Evolutionary conservation across 2,329 filamentous ascomycete species (phyloP).

Genomic region (Cercospora janseana): DNA sequence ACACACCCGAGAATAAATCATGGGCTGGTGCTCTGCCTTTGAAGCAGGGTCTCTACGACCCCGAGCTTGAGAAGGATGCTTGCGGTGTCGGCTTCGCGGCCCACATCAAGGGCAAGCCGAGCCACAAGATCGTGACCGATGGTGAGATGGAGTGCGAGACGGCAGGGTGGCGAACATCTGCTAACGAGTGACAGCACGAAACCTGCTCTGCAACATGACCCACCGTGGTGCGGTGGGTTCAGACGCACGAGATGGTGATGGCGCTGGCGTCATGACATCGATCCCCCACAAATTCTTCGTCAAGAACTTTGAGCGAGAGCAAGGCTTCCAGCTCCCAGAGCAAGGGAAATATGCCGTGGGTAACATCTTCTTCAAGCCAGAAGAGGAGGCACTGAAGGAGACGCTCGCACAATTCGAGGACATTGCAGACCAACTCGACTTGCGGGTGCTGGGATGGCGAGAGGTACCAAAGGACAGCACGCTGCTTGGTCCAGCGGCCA

Average conservation of each 20-base stretch:
- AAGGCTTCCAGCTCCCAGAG: conserved; percentile 80
- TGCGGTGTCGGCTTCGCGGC: conserved; percentile 99
- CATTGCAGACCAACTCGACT: conserved; percentile 79
- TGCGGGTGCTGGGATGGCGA: conserved; percentile 94
- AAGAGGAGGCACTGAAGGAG: conserved; percentile 82
- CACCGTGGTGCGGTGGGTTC: conserved; percentile 97
- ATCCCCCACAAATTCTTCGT: conserved; percentile 98
- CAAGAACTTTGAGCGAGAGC: conserved; percentile 94
- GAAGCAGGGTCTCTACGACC: conserved; percentile 98
- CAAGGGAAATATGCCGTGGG: conserved; percentile 93
- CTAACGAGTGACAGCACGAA: conserved; percentile 61
- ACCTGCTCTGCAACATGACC: conserved; percentile 99
- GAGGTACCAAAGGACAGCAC: conserved; percentile 91
- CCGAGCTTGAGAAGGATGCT: conserved; percentile 94
- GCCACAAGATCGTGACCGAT: conserved; percentile 99
- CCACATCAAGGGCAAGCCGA: conserved; percentile 94
- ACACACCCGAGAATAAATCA: conserved; percentile 73
- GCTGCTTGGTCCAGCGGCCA: conserved; percentile 85
- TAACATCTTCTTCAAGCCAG: conserved; percentile 98
- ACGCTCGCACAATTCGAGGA: conserved; percentile 93
- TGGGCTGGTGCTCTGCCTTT: conserved; percentile 94
- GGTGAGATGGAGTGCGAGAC: conserved; percentile 55
- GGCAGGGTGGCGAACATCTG: not conserved
- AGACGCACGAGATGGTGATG: conserved; percentile 95
- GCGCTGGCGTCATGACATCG: conserved; percentile 98